Conservation (phyloP, 805 yeast species). For the Saccharomycopsis sp. region DNA sequence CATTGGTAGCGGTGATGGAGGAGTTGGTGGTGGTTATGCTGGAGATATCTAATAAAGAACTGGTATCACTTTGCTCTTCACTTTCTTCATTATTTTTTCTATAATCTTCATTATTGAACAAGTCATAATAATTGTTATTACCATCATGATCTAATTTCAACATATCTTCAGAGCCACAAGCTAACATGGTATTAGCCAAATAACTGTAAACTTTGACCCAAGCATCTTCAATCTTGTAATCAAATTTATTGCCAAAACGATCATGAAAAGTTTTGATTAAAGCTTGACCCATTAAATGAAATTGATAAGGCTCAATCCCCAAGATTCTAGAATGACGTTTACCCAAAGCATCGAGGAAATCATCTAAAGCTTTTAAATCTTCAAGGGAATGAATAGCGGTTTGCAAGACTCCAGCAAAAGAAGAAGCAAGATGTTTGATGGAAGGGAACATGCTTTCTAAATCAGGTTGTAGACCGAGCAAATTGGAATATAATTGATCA, state of each 20-base stretch:
- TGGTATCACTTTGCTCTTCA: no score
- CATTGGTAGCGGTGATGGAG: no score
- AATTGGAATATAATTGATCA: constrained; percentile 63
- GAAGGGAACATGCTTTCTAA: constrained; percentile 63
- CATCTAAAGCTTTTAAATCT: constrained; percentile 44
- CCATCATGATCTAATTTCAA: neutral
- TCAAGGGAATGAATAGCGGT: constrained; percentile 58
- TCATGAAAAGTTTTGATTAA: constrained; percentile 58
- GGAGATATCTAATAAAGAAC: no score
- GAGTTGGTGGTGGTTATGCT: no score
- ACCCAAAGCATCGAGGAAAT: constrained; percentile 51
- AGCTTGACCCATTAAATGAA: constrained; percentile 66
- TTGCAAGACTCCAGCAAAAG: constrained; percentile 71
- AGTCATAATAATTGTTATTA: no score
- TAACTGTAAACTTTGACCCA: constrained; percentile 66
- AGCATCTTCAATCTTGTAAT: constrained; percentile 50
- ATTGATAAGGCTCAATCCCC: constrained; percentile 59
- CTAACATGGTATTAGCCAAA: constrained; percentile 55
- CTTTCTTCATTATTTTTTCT: no score
- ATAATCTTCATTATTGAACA: no score
- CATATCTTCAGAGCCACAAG: constrained; percentile 22
- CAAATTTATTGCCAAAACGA: constrained; percentile 40
- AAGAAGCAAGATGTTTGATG: constrained; percentile 65
- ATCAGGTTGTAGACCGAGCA: constrained; percentile 48
- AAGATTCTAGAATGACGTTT: constrained; percentile 67